Evolutionary conservation across 139 green algal species (phyloP).

Genomic region (Haematococcus lacustris): DNA sequence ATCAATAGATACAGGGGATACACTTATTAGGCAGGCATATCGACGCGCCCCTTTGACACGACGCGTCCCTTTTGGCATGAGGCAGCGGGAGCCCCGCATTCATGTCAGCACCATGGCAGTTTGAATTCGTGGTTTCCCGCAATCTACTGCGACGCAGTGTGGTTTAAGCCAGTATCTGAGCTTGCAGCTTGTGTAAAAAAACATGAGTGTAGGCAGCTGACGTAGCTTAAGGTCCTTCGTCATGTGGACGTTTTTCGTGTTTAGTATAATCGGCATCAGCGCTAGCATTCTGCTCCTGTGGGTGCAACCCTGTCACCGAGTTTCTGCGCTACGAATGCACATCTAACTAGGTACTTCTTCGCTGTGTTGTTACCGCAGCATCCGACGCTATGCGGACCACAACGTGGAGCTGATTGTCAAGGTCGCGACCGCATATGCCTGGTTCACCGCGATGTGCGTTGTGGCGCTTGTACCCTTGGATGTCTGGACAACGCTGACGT

Average conservation of each 20-base stretch:
- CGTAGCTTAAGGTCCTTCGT: neutral
- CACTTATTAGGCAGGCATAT: too few species aligned
- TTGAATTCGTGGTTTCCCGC: too few species aligned
- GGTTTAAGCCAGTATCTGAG: too few species aligned
- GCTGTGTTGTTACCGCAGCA: constrained; percentile 19
- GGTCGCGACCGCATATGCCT: constrained; percentile 56
- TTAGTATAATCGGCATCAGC: neutral
- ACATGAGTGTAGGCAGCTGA: too few species aligned
- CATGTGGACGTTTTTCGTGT: constrained; percentile 2
- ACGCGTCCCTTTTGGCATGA: too few species aligned
- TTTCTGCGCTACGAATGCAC: neutral
- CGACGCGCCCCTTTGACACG: too few species aligned
- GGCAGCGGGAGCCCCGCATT: too few species aligned
- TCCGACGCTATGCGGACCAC: constrained; percentile 51
- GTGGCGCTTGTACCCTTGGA: constrained; percentile 81
- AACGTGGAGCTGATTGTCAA: constrained; percentile 41
- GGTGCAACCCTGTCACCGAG: neutral
- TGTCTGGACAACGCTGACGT: constrained; percentile 52
- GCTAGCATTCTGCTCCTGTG: neutral
- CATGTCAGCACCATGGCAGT: too few species aligned
- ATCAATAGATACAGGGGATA: too few species aligned
- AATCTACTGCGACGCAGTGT: too few species aligned
- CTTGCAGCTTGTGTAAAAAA: too few species aligned
- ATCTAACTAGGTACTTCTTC: neutral
- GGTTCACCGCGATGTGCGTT: constrained; percentile 77